Evolutionary conservation across 1,284 basidiomycete genomes (phyloP).

Genomic region (Sporisorium scitamineum): DNA sequence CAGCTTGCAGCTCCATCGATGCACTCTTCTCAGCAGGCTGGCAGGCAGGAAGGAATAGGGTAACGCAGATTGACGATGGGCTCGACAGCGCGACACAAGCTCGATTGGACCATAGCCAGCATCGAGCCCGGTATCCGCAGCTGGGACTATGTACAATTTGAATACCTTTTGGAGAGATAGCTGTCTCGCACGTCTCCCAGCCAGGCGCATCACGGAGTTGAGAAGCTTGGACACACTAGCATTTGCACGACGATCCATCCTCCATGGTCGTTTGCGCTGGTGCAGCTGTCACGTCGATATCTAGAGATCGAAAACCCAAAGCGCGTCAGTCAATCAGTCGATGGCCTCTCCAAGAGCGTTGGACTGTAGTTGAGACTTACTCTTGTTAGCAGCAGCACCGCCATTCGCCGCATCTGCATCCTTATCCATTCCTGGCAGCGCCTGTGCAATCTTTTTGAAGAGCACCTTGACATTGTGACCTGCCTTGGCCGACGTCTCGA

Average conservation of each 20-base stretch:
- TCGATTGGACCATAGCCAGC: background rate
- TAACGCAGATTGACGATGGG: background rate
- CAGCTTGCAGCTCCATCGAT: background rate
- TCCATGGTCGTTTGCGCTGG: constrained; percentile 54
- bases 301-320: constrained; percentile 10
- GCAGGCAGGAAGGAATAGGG: background rate
- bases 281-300: constrained; percentile 58
- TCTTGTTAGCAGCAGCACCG: constrained; percentile 47
- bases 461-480: constrained; percentile 99
- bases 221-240: constrained; percentile 14
- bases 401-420: constrained; percentile 74
- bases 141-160: background rate
- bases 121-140: background rate
- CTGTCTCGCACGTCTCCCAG: background rate
- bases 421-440: constrained; percentile 93
- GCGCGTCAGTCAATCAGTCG: background rate
- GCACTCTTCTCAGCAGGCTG: background rate
- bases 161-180: background rate
- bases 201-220: background rate
- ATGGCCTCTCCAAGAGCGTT: too few relatives aligned
- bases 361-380: constrained; percentile 16
- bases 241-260: constrained; percentile 57
- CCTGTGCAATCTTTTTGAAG: constrained; percentile 99
- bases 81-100: background rate
- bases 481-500: constrained; percentile 99